Conservation (phyloP, 768 basidiomycete species). For the Lyophyllum semitale region DNA sequence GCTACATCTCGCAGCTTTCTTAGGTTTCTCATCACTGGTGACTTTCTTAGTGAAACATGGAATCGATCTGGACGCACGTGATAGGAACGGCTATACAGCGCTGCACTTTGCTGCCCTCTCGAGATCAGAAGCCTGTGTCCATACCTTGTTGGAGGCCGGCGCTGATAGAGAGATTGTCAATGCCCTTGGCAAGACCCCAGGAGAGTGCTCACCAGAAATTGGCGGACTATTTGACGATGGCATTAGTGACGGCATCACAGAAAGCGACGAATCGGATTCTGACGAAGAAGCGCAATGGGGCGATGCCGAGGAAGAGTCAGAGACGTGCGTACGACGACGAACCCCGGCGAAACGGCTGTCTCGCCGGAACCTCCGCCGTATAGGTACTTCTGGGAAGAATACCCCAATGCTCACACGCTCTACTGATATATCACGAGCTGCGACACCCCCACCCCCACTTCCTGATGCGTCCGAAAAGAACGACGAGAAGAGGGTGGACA, state of each 20-base stretch:
- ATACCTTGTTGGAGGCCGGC: slow-evolving; percentile 72
- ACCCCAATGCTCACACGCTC: slow-evolving; percentile 27
- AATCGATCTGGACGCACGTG: slow-evolving; percentile 81
- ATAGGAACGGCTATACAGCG: slow-evolving; percentile 89
- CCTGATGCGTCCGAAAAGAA: slow-evolving; percentile 14
- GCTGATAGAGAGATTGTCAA: slow-evolving; percentile 81
- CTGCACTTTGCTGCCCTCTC: slow-evolving; percentile 82
- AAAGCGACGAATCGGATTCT: slow-evolving; percentile 26
- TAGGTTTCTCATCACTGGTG: slow-evolving; percentile 73
- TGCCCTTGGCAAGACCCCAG: slow-evolving; percentile 66
- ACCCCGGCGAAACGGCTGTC: slow-evolving; percentile 33
- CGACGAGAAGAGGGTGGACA: slow-evolving; percentile 24
- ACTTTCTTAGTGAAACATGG: slow-evolving; percentile 70
- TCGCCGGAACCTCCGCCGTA: slow-evolving; percentile 33
- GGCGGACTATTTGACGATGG: slow-evolving; percentile 31
- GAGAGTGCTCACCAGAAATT: slow-evolving; percentile 53
- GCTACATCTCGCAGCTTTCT: slow-evolving; percentile 83
- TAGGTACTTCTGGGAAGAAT: slow-evolving; percentile 26
- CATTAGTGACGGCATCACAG: slow-evolving; percentile 23
- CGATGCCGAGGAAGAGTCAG: slow-evolving; percentile 70
- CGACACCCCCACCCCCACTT: slow-evolving; percentile 30
- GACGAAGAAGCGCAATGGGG: slow-evolving; percentile 65
- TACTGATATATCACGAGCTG: slow-evolving; percentile 31
- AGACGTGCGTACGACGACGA: slow-evolving; percentile 36
- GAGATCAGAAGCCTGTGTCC: slow-evolving; percentile 62